These are phyloP conservation scores for Metarhizium humberi DNA, from an alignment of 2,329 filamentous ascomycete species.

Conservation along the genomic window DNA sequence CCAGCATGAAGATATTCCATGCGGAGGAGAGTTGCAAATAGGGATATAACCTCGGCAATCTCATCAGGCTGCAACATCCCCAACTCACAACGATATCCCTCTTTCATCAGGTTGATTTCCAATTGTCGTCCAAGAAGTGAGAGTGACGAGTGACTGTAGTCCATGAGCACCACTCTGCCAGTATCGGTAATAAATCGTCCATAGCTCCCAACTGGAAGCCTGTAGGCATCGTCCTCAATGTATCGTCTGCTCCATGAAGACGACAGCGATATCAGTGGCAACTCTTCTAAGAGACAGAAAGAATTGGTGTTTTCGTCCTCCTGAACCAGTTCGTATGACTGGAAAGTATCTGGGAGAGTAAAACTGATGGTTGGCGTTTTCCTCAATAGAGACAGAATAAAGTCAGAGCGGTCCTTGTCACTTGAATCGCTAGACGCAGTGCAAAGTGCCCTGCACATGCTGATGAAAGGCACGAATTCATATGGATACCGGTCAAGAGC, in stretches of 20 bases:
- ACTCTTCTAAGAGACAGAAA: slow-evolving; percentile 55
- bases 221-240: slow-evolving; percentile 42
- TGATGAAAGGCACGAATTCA: slow-evolving; percentile 71
- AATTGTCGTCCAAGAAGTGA: slow-evolving; percentile 70
- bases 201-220: slow-evolving; percentile 54
- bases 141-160: slow-evolving; percentile 71
- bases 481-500: slow-evolving; percentile 75
- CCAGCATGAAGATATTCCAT: slow-evolving; percentile 33
- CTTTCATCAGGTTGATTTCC: slow-evolving; percentile 54
- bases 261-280: slow-evolving; percentile 51
- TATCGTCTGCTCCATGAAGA: slow-evolving; percentile 34
- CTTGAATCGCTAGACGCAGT: slow-evolving; percentile 21
- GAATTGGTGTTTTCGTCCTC: slow-evolving; percentile 82
- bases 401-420: slow-evolving; percentile 29
- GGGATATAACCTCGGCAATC: slow-evolving; percentile 61
- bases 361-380: slow-evolving; percentile 69
- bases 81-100: slow-evolving; percentile 42
- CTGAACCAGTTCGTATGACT: slow-evolving; percentile 65
- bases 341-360: slow-evolving; percentile 61
- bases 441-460: slow-evolving; percentile 56
- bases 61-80: slow-evolving; percentile 49
- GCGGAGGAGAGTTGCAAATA: slow-evolving; percentile 63
- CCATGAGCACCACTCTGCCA: slow-evolving; percentile 65
- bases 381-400: slow-evolving; percentile 56
- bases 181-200: slow-evolving; percentile 70